Percentiles rank a stretch among this genome's conserved stretches.
These are phyloP conservation scores for Penicillium bialowiezense DNA, from an alignment of 495 filamentous ascomycete genomes.

Conservation along the genomic window DNA sequence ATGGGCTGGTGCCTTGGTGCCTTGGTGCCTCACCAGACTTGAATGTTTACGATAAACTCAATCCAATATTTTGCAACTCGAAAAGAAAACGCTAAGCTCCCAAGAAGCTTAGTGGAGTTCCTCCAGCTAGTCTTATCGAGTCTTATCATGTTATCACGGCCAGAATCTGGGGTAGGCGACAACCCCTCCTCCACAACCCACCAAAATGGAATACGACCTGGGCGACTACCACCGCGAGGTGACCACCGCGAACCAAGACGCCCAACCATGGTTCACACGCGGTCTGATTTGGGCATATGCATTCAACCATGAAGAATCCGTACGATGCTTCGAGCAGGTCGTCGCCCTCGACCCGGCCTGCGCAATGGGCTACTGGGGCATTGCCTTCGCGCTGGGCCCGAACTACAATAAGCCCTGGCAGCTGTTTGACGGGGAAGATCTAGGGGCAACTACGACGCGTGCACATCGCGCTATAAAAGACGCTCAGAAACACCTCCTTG, in stretches of 20 bases:
- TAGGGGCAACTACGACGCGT: slow-evolving; percentile 39
- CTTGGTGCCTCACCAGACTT: neutral
- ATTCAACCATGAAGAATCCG: slow-evolving; percentile 65
- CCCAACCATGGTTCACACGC: slow-evolving; percentile 59
- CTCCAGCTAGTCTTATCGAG: neutral
- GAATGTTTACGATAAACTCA: too few species aligned
- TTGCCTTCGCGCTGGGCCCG: slow-evolving; percentile 62
- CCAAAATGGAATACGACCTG: slow-evolving; percentile 51
- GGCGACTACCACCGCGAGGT: slow-evolving; percentile 51
- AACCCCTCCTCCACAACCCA: neutral
- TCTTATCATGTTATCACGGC: neutral
- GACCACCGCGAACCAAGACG: slow-evolving; percentile 37
- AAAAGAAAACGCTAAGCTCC: too few species aligned
- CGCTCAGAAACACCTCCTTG: slow-evolving; percentile 34
- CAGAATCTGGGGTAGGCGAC: neutral
- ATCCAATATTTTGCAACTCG: too few species aligned
- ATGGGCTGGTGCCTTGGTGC: neutral
- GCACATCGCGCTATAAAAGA: slow-evolving; percentile 42
- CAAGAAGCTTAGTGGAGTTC: too few species aligned
- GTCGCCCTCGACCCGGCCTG: slow-evolving; percentile 51
- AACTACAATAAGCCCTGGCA: slow-evolving; percentile 77
- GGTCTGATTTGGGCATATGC: slow-evolving; percentile 62
- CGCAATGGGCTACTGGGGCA: slow-evolving; percentile 66
- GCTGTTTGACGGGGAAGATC: slow-evolving; percentile 59
- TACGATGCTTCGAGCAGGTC: slow-evolving; percentile 57